Conservation (phyloP, 306 rosid genomes). For the Morella rubra region DNA sequence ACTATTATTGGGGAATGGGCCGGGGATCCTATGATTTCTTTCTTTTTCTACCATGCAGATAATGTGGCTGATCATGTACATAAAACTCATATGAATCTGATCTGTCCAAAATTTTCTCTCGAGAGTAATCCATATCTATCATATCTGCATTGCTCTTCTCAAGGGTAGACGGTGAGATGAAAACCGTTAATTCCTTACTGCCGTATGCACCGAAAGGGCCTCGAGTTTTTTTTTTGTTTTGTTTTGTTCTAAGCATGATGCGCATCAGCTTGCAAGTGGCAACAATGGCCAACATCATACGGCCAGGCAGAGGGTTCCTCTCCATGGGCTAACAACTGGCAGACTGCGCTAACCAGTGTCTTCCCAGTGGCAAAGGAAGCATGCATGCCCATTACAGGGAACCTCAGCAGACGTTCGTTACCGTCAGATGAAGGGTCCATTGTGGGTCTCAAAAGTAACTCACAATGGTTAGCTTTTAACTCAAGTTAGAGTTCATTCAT, state of each 20-base stretch:
- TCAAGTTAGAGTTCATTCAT: constrained; percentile 2
- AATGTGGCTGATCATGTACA: too few relatives aligned
- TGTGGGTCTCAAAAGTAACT: not conserved
- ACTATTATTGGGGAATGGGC: too few relatives aligned
- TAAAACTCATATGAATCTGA: too few relatives aligned
- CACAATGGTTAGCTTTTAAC: constrained; percentile 21
- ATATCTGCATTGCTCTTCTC: too few relatives aligned
- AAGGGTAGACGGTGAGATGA: too few relatives aligned
- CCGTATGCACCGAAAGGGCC: too few relatives aligned
- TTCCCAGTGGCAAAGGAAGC: constrained; percentile 22
- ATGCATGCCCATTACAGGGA: constrained; percentile 21
- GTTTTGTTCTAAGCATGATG: not conserved
- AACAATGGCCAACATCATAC: constrained; percentile 18
- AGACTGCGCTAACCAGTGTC: constrained; percentile 11
- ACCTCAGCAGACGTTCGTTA: constrained; percentile 24
- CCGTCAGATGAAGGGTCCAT: constrained; percentile 18
- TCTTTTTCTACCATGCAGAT: too few relatives aligned
- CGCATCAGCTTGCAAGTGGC: not conserved
- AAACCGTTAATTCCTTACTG: too few relatives aligned
- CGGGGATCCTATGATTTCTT: too few relatives aligned
- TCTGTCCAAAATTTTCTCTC: too few relatives aligned
- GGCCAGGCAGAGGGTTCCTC: constrained; percentile 4
- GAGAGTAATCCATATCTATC: too few relatives aligned
- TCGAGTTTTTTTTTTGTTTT: too few relatives aligned
- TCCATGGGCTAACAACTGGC: constrained; percentile 33